A percentile compares a stretch with the other conserved stretches of the same genome.
These are phyloP conservation scores for Lathyrus sativus DNA, from an alignment of 306 rosid genomes.

Conservation along the genomic window DNA sequence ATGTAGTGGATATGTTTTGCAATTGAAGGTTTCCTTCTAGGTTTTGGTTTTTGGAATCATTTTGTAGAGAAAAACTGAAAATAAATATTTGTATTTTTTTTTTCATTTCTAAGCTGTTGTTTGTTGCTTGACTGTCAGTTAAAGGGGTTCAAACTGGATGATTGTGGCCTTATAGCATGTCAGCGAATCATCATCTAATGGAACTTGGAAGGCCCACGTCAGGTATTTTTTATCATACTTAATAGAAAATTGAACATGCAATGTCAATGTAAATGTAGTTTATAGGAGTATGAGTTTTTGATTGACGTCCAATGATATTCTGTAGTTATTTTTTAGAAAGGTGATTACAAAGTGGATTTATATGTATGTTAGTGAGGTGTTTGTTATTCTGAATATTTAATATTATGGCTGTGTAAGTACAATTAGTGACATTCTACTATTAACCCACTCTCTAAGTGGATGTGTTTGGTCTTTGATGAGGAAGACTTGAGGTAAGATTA, in stretches of 20 bases:
- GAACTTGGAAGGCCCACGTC: constrained; percentile 68
- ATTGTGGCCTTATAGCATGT: constrained; percentile 37
- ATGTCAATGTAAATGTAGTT: neutral
- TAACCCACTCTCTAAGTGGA: constrained; percentile 3
- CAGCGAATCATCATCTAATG: constrained; percentile 48
- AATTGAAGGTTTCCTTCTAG: constrained; percentile 20
- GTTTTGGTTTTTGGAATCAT: constrained; percentile 26
- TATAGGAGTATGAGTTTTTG: neutral
- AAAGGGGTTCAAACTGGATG: constrained; percentile 45
- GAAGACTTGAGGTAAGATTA: constrained; percentile 16
- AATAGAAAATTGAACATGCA: neutral
- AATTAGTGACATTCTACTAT: constrained; percentile 1
- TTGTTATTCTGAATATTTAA: constrained; percentile 5
- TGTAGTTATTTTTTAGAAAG: neutral
- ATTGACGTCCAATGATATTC: neutral
- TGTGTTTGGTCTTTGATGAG: constrained; percentile 23
- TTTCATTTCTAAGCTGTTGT: constrained; percentile 25
- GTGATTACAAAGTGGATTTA: neutral
- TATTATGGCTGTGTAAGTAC: neutral
- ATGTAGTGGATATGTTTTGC: constrained; percentile 1
- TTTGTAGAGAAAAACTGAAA: neutral
- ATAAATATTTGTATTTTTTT: neutral
- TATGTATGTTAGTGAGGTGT: constrained; percentile 15
- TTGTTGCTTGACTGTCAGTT: constrained; percentile 30
- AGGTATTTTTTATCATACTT: constrained; percentile 46